A percentile compares a stretch with the other conserved stretches of the same genome.
Conservation (phyloP, 2,329 filamentous ascomycete species). For the Fusarium foetens region DNA sequence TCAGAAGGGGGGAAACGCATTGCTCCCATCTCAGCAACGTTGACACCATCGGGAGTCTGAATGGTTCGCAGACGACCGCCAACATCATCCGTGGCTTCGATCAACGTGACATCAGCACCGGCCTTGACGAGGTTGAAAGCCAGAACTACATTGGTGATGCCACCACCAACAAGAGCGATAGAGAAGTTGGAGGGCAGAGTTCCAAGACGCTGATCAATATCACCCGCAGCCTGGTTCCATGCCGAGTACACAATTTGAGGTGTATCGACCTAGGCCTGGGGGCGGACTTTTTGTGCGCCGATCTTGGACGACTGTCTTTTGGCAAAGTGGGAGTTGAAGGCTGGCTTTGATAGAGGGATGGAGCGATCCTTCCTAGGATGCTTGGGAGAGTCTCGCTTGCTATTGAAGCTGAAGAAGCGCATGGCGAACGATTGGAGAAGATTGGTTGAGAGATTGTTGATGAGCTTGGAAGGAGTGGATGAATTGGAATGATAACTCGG, state of each 20-base stretch:
- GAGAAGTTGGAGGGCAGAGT: background rate
- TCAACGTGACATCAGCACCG: background rate
- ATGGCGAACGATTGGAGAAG: background rate
- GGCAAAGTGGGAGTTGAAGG: background rate
- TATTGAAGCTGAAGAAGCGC: background rate
- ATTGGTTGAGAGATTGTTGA: background rate
- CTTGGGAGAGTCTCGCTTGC: background rate
- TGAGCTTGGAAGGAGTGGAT: background rate
- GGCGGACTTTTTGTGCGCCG: background rate
- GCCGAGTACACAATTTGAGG: background rate
- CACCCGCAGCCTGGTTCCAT: background rate
- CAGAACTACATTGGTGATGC: background rate
- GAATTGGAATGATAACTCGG: fast-evolving
- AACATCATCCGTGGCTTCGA: background rate
- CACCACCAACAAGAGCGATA: background rate
- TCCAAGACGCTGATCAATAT: background rate
- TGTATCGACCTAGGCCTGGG: background rate
- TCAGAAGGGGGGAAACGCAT: background rate
- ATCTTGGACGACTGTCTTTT: background rate
- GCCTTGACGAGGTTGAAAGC: background rate
- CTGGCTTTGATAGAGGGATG: background rate
- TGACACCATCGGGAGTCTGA: background rate
- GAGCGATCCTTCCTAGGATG: background rate
- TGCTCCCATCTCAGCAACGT: background rate
- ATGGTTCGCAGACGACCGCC: background rate